Conservation (phyloP, 257 asterid genomes). For the Solanum chilense region DNA sequence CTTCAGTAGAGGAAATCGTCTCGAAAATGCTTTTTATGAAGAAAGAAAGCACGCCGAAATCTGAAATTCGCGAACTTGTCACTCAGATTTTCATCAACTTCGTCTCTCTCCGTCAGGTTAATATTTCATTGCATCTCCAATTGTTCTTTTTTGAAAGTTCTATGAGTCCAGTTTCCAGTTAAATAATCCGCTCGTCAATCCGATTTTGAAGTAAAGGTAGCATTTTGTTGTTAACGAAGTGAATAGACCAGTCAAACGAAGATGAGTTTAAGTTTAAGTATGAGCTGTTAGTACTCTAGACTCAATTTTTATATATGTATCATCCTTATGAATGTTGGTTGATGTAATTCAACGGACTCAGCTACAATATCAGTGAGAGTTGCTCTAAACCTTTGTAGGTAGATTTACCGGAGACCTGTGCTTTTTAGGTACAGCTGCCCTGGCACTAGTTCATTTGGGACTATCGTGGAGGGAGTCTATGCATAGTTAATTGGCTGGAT, state of each 20-base stretch:
- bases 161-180: background rate
- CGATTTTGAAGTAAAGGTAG: background rate
- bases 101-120: constrained; percentile 85
- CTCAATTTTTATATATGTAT: background rate
- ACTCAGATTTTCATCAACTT: constrained; percentile 79
- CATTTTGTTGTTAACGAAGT: background rate
- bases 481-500: background rate
- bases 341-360: background rate
- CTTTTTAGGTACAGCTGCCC: background rate
- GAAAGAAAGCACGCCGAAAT: constrained; percentile 45
- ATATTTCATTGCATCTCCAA: background rate
- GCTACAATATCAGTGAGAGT: background rate
- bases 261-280: background rate
- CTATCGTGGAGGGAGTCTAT: background rate
- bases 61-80: constrained; percentile 60
- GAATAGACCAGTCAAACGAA: background rate
- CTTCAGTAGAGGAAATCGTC: constrained; percentile 66
- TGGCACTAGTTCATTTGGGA: background rate
- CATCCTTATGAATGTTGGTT: background rate
- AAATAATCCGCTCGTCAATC: background rate
- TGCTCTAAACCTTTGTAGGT: background rate
- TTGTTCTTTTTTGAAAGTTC: background rate
- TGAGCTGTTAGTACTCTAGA: background rate
- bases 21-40: constrained; percentile 62
- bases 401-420: background rate